These are phyloP conservation scores for Rhododendron henanense DNA, from an alignment of 148 eudicot genomes.

Conservation along the genomic window DNA sequence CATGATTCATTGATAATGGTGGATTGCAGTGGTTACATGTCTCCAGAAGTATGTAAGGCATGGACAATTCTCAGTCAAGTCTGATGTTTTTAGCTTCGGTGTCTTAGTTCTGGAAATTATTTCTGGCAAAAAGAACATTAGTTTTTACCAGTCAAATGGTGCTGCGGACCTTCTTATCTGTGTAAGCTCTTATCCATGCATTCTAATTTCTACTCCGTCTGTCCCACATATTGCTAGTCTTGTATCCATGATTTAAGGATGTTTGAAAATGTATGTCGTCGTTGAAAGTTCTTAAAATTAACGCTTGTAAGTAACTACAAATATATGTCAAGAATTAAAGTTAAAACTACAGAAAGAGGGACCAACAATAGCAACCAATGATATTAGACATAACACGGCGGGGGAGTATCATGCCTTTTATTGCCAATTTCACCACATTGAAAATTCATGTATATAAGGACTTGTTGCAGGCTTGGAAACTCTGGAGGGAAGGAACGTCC, in stretches of 20 bases:
- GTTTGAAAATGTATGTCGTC: not conserved
- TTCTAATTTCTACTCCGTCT: not conserved
- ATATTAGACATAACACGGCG: too few species aligned
- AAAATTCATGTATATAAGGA: not conserved
- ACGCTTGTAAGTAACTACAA: not conserved
- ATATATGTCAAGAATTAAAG: too few species aligned
- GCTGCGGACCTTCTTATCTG: conserved; percentile 14
- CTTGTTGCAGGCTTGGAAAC: conserved; percentile 28
- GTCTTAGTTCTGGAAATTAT: conserved; percentile 31
- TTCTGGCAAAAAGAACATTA: conserved; percentile 24
- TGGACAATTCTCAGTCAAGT: conserved; percentile 46
- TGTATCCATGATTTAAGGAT: not conserved
- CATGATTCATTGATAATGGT: not conserved
- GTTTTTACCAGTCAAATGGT: conserved; percentile 3
- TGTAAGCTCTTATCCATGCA: conserved; percentile 22
- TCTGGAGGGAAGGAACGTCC: conserved; percentile 19
- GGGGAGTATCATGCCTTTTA: not conserved
- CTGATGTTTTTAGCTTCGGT: conserved; percentile 58
- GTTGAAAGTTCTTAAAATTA: not conserved
- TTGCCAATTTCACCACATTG: not conserved
- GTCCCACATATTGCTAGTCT: not conserved
- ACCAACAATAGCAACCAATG: too few species aligned
- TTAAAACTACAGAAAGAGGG: too few species aligned
- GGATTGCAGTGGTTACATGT: conserved; percentile 22
- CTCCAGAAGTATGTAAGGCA: conserved; percentile 33